Base-by-base conservation (phyloP, 345 rosid species). In the Populus tremula region DNA sequence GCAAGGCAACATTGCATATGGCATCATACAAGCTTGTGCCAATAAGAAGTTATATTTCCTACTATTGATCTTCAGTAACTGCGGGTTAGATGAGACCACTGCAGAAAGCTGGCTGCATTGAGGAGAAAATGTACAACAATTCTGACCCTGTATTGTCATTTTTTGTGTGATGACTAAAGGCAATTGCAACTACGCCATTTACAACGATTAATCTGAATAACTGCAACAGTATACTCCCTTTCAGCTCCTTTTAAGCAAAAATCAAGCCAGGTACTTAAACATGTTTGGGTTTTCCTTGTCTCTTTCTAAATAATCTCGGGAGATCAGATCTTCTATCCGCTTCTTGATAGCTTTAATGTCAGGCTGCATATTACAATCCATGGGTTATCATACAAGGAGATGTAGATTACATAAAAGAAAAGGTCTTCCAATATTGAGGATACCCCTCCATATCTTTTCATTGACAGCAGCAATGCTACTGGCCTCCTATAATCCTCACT, bases 301-400 rank as follows among this genome's bases (percentile, higher is more conserved):
- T 79, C 98, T 91, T 82, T 94, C 99, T 86, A 96, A 79, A 71
- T 94, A 96, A 68, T 96, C 98, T 49, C 96, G 85, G 0, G 96
- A 86, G 49, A 94, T 96, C 49, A 96, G 83, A 82, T 94, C 98
- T 86, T 96, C 99, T 72, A 94, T 94, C 70, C 98, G 85, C 80
- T 94, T 96, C 90, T 96, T 96, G 49, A 96, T 96, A 11, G 94
- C 97, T 85, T 91, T 96, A 12, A 91, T 89, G 84, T 96, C 98
- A 70, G 99, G 98, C 98, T 96, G 96, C 88, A 79, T 11, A 59
- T 54, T 17, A 67, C 39, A 73, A 7, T 20, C 27, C 72, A 73
- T 54, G 38, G 11, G 69, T 29, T 17, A 67, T 13, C 17, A 41
- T 27, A 25, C n/a, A 68, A 50, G 21, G 68, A 74, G 21, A 67